A percentile compares a stretch with the other conserved stretches of the same genome.
Conservation (phyloP, 1,284 basidiomycete genomes). For the Heterobasidion annosum region DNA sequence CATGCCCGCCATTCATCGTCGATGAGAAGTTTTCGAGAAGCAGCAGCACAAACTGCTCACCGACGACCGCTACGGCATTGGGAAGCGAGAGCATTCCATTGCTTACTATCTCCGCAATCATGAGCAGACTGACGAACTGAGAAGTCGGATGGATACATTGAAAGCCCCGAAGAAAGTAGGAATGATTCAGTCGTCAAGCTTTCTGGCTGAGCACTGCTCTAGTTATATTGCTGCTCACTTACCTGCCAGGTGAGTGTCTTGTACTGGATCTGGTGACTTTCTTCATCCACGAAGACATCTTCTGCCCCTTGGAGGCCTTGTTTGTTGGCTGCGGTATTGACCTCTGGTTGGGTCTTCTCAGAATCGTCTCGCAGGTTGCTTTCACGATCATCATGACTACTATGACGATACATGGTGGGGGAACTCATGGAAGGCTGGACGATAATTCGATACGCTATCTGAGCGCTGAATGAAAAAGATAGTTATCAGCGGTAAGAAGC, state of each 20-base stretch:
- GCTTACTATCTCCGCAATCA: constrained; percentile 53
- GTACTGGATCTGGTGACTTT: constrained; percentile 31
- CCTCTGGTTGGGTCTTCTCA: neutral
- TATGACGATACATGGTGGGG: too few relatives aligned
- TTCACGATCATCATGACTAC: too few relatives aligned
- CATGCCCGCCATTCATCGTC: too few relatives aligned
- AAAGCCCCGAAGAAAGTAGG: neutral
- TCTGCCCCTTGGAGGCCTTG: neutral
- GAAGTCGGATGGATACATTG: neutral
- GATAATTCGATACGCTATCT: too few relatives aligned
- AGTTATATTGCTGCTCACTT: constrained; percentile 2
- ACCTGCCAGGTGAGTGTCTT: constrained; percentile 46
- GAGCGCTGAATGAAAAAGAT: too few relatives aligned
- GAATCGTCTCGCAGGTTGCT: neutral
- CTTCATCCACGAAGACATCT: constrained; percentile 24
- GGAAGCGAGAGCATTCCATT: constrained; percentile 52
- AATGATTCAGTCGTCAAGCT: neutral
- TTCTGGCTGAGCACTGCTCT: neutral
- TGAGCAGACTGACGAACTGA: constrained; percentile 39
- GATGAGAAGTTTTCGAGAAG: neutral
- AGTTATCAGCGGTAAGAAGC: too few relatives aligned
- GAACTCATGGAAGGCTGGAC: too few relatives aligned
- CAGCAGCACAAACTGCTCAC: constrained; percentile 16
- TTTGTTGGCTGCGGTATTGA: neutral
- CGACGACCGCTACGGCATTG: constrained; percentile 42